Evolutionary conservation across 192 early-diverging fungal species (phyloP), one percentile per base, ranked within the genome.

Genomic region (Coemansia sp.): DNA sequence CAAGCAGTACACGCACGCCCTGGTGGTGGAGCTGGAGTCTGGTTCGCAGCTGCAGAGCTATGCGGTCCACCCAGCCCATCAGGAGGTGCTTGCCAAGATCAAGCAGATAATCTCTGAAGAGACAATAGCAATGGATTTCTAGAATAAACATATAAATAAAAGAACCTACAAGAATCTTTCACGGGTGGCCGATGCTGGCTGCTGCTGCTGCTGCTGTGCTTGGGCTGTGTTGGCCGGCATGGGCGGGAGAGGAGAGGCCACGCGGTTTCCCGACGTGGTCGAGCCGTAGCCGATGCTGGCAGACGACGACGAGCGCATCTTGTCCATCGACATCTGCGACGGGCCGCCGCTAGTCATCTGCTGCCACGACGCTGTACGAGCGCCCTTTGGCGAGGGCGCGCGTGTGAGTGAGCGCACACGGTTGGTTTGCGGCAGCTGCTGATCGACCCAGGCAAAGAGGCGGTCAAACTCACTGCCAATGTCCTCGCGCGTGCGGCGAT

Each of bases 401-500:
- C 55, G 60, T 10, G 55, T 43, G 42, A 68, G 60, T 13, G 64
- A 43, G 35, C 64, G 35, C 34, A 75, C 59, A 4, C 43, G 52
- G 37, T 67, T 75, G 17, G 51, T 49, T 14, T 38, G 15, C n/a
- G 64, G 72, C 36, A 68, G 56, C 52, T 75, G 64, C 72, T 67
- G 59, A 44, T 75, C 72, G 13, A 75, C 72, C 72, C 72, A 75
- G 9, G 65, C 68, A 53, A 65, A 78, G 26, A 78, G 56, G 5
- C 69, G 76, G 53, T 78, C 76, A 49, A 78, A 78, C 48, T 78
- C 76, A 45, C 69, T 50, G 48, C 76, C 76, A 53, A 78, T 78
- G 25, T 78, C 76, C 41, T 78, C 76, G 34, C 76, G 65, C 22
- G 64, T 64, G 36, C 65, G 64, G 28, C 64, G 60, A 29, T 69